Conservation (phyloP, 345 rosid genomes). For the Noccaea caerulescens region DNA sequence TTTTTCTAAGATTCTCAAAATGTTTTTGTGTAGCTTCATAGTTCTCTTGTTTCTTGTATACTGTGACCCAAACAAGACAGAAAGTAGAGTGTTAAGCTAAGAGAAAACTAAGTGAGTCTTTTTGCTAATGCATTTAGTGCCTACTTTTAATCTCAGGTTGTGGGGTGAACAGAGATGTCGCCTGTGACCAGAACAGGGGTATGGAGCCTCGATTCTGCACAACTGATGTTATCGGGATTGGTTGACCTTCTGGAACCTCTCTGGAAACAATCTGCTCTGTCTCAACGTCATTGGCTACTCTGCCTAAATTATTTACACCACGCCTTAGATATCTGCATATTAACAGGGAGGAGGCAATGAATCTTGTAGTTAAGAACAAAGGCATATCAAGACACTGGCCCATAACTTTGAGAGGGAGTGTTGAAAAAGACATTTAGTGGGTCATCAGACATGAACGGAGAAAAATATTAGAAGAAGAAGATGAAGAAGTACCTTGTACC, state of each 20-base stretch:
- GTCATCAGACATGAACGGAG: too few species aligned
- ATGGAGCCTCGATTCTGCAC: constrained; percentile 96
- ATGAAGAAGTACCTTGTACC: constrained; percentile 76
- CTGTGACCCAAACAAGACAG: constrained; percentile 49
- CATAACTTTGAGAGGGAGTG: neutral
- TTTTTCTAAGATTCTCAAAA: constrained; percentile 74
- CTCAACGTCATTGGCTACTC: constrained; percentile 98
- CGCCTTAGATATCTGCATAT: constrained; percentile 76
- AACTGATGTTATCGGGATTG: constrained; percentile 72
- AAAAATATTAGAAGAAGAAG: neutral
- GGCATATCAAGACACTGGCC: constrained; percentile 1
- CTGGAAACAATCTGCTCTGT: constrained; percentile 87
- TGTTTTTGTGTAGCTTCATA: constrained; percentile 80
- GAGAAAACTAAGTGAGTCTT: neutral
- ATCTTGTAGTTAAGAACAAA: constrained; percentile 6
- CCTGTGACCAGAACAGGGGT: constrained; percentile 95
- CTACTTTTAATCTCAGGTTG: constrained; percentile 85
- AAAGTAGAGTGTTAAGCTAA: constrained; percentile 2
- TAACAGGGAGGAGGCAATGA: constrained; percentile 16
- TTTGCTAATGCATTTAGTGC: constrained; percentile 29
- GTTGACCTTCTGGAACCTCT: constrained; percentile 65
- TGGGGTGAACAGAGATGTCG: constrained; percentile 69
- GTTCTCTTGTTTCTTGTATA: constrained; percentile 65
- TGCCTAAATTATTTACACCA: constrained; percentile 86
- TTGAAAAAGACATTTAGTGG: neutral